Percentiles rank a stretch among this genome's conserved stretches.
Conservation (phyloP, 805 yeast genomes). For the Lipomyces sp. region DNA sequence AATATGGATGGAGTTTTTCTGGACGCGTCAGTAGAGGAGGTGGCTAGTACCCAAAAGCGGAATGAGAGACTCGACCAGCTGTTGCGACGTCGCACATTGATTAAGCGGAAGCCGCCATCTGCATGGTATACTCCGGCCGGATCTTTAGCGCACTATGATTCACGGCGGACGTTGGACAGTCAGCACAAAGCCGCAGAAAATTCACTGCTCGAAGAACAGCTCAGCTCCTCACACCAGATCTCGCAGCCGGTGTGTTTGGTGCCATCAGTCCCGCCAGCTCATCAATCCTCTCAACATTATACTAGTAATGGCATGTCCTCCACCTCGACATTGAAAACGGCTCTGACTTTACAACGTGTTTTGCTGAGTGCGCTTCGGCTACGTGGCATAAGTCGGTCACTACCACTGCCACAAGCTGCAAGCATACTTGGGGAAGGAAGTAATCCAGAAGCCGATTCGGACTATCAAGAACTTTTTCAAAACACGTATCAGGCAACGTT, state of each 20-base stretch:
- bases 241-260: not conserved
- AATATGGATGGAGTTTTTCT: slow-evolving; percentile 7
- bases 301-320: not conserved
- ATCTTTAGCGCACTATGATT: not conserved
- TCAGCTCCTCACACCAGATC: not conserved
- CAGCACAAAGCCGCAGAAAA: not conserved
- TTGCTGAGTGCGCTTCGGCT: slow-evolving; percentile 46
- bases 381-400: slow-evolving; percentile 42
- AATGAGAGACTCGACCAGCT: slow-evolving; percentile 20
- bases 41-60: slow-evolving; percentile 17
- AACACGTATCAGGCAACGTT: slow-evolving; percentile 41
- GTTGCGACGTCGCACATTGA: slow-evolving; percentile 13
- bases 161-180: not conserved
- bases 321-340: slow-evolving; percentile 1
- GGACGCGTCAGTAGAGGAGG: slow-evolving; percentile 27
- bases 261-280: not conserved
- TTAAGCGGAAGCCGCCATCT: not conserved
- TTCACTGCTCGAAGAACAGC: not conserved
- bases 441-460: slow-evolving; percentile 27
- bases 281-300: not conserved
- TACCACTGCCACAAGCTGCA: not conserved
- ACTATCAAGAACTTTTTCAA: slow-evolving; percentile 42
- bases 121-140: not conserved
- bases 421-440: not conserved
- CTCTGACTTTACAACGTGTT: slow-evolving; percentile 7